A percentile compares a stretch with the other conserved stretches of the same genome.
These are phyloP conservation scores for Boechera stricta DNA, from an alignment of 345 rosid genomes.

Conservation along the genomic window DNA sequence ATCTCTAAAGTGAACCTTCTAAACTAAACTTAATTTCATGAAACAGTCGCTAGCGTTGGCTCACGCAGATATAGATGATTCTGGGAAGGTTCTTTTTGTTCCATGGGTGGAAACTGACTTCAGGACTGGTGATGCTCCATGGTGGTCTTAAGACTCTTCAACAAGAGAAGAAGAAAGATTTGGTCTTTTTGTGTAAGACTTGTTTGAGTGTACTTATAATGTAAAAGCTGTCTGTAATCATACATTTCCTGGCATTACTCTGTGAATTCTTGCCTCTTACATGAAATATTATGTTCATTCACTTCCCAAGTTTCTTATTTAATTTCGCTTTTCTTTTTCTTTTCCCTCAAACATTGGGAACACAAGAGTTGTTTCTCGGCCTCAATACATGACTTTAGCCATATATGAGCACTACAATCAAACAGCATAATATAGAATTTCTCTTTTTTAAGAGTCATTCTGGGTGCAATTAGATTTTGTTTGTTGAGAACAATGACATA, in stretches of 20 bases:
- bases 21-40: slow-evolving; percentile 11
- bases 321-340: background rate
- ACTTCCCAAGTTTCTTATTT: slow-evolving; percentile 8
- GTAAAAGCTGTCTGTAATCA: slow-evolving; percentile 36
- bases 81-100: slow-evolving; percentile 85
- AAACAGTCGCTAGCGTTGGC: slow-evolving; percentile 90
- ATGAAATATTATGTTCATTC: slow-evolving; percentile 19
- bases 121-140: slow-evolving; percentile 94
- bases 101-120: slow-evolving; percentile 97
- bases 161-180: slow-evolving; percentile 11
- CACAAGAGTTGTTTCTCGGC: too few relatives aligned
- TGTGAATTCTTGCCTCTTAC: slow-evolving; percentile 42
- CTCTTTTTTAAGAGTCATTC: too few relatives aligned
- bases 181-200: slow-evolving; percentile 13
- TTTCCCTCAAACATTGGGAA: too few relatives aligned
- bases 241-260: slow-evolving; percentile 44
- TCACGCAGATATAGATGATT: slow-evolving; percentile 70
- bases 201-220: slow-evolving; percentile 27
- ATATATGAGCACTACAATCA: too few relatives aligned
- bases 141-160: slow-evolving; percentile 73
- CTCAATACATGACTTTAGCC: too few relatives aligned
- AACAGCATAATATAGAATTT: too few relatives aligned
- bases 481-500: background rate
- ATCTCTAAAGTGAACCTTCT: background rate
- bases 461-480: background rate